Evolutionary conservation across 192 early-diverging fungal species (phyloP).

Genomic region (Coemansia sp.): DNA sequence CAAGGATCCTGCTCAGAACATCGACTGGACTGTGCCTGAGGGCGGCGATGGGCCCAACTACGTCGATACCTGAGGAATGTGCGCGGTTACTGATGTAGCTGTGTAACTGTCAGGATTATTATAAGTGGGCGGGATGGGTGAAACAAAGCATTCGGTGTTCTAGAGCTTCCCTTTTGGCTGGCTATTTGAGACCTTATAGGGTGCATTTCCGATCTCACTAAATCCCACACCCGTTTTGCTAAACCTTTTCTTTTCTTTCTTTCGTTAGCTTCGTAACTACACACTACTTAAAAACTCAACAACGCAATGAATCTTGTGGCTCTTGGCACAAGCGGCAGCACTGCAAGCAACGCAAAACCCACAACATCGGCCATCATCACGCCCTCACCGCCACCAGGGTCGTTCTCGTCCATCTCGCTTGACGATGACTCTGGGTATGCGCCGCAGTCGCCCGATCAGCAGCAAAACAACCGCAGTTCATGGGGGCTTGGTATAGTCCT

Average conservation of each 20-base stretch:
- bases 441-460: background rate
- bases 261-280: background rate
- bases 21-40: conserved; percentile 96
- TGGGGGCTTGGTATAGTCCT: conserved; percentile 44
- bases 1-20: conserved; percentile 98
- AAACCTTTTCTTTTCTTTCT: background rate
- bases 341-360: background rate
- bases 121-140: too few relatives aligned
- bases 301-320: background rate
- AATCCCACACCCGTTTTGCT: too few relatives aligned
- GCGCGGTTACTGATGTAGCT: too few relatives aligned
- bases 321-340: background rate
- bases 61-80: conserved; percentile 58
- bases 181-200: too few relatives aligned
- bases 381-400: background rate
- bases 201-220: too few relatives aligned
- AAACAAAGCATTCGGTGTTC: too few relatives aligned
- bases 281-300: too few relatives aligned
- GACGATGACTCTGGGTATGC: background rate
- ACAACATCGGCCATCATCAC: background rate
- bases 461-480: conserved; percentile 12
- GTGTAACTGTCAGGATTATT: too few relatives aligned
- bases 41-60: conserved; percentile 86
- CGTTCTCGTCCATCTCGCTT: background rate
- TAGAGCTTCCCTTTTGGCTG: too few relatives aligned